Conservation (phyloP, 345 rosid species). For the Eucalyptus regnans region DNA sequence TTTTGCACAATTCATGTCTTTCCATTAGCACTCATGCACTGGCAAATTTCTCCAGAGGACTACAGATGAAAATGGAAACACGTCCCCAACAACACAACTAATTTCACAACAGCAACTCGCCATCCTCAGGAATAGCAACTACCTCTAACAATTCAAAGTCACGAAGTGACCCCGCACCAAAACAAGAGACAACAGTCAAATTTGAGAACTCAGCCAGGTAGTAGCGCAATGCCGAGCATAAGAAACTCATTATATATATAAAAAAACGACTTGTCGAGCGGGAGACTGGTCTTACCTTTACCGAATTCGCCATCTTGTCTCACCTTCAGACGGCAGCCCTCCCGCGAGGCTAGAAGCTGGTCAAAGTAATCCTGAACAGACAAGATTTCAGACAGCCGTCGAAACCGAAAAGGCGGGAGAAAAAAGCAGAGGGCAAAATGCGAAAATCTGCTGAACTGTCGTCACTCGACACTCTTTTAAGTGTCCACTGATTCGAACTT, state of each 20-base stretch:
- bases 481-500: too few relatives aligned
- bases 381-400: not conserved
- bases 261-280: too few relatives aligned
- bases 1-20: not conserved
- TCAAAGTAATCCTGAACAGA: slow-evolving; percentile 66
- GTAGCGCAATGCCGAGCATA: not conserved
- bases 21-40: not conserved
- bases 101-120: not conserved
- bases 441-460: not conserved
- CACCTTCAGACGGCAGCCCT: slow-evolving; percentile 39
- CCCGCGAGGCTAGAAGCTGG: slow-evolving; percentile 31
- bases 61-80: not conserved
- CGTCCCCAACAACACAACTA: not conserved
- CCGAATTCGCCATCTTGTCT: slow-evolving; percentile 24
- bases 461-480: not conserved
- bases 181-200: not conserved
- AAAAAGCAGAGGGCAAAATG: not conserved
- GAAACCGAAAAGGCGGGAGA: not conserved
- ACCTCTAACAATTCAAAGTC: not conserved
- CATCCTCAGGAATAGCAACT: not conserved
- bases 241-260: not conserved
- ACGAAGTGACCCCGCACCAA: not conserved
- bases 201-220: not conserved
- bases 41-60: not conserved
- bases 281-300: slow-evolving; percentile 29